phyloP scores from a whole-genome alignment of 2,329 filamentous ascomycete genomes.

The Paracorniculantispora psalliotae region DNA sequence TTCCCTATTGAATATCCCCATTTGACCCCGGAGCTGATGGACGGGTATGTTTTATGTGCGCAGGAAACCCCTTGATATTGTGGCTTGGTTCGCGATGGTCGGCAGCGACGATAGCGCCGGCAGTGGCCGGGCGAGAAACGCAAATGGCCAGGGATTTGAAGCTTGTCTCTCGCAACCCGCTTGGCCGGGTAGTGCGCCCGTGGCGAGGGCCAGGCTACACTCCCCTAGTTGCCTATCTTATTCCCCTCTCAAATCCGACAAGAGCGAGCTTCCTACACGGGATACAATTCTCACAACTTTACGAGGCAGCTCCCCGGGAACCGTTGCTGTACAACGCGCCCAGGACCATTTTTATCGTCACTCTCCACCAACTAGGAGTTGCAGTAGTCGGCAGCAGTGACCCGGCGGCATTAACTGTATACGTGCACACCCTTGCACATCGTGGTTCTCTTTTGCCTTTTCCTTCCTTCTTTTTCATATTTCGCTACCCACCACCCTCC shows the following conservation, averaged over 20 bases:
- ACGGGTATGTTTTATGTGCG: background rate
- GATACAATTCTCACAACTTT: background rate
- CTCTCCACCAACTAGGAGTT: background rate
- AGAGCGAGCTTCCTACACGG: background rate
- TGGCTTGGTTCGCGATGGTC: conserved; percentile 1
- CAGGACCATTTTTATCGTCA: background rate
- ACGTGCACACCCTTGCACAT: background rate
- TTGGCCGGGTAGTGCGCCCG: background rate
- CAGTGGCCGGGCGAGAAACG: background rate
- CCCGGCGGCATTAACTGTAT: background rate
- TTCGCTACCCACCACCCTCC: no score
- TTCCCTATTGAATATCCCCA: background rate
- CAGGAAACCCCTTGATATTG: background rate
- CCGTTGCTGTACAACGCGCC: background rate
- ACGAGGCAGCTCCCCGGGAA: background rate
- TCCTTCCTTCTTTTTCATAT: background rate
- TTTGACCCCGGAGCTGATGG: conserved; percentile 1
- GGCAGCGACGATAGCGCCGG: conserved; percentile 4
- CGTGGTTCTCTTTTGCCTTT: no score
- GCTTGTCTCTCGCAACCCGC: background rate
- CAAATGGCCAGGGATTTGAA: background rate
- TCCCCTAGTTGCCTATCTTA: background rate
- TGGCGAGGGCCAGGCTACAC: background rate
- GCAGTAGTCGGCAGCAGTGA: background rate
- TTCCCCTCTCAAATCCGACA: background rate